Base-by-base conservation (phyloP, 345 rosid species). In the Firmiana major region DNA sequence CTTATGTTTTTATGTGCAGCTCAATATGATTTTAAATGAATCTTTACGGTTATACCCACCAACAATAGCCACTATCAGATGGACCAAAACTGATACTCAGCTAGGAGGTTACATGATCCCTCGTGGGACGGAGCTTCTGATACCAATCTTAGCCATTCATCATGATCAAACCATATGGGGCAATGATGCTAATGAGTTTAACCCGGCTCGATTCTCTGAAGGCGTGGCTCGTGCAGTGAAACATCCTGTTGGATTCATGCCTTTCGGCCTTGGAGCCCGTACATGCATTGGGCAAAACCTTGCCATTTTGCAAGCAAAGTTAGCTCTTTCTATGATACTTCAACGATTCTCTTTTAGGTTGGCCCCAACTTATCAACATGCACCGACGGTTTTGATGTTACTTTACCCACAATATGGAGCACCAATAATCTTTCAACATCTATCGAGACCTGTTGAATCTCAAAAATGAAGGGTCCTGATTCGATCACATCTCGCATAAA, bases 351-450 rank as follows among this genome's bases (percentile, higher is more conserved):
- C 89, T 0, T 87, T 93, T 69, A 81, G 81, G 21, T 77, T 93
- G 67, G 85, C 97, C 26, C 90, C 95, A 2, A 84, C 86, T 36
- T 94, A 94, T 70, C 87, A 82, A 78, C 97, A 93, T 58, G 93
- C 97, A 6, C 97, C 98, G 1, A 87, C 92, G n/a, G 90, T 88
- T 77, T 83, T 86, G 67, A 83, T 94, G 86, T 78, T 88, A 48
- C 81, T 95, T n/a, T 87, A 90, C 81, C 99, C 98, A 31, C 97
- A 90, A 66, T 80, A 84, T 43, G 99, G 97, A 8, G 93, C 96
- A 9, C 99, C 95, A 7, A 79, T 90, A 78, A 87, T 84, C 57
- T 94, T 90, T 48, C 79, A 81, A 31, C 85, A 75, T 6, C 74
- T 89, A 19, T 28, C 38, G 9, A 4, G 54, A 58, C 15, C 76